Percentiles rank a stretch among this genome's conserved stretches.
These are phyloP conservation scores for Eragrostis tef DNA, from an alignment of 202 grass and related monocot genomes.

Conservation along the genomic window DNA sequence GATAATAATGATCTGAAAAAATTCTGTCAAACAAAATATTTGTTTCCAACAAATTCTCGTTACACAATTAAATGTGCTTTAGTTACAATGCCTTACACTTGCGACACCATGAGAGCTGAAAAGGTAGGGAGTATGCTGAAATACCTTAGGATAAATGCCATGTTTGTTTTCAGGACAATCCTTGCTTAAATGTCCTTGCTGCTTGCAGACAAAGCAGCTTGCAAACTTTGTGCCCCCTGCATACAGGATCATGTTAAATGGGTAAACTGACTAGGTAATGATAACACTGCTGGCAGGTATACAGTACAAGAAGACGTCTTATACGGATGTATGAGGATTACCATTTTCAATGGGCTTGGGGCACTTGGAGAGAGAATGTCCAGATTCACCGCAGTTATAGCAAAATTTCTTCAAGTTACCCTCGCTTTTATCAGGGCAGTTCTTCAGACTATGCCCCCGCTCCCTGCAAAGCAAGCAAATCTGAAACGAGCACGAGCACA, in stretches of 20 bases:
- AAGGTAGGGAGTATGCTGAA: conserved; percentile 20
- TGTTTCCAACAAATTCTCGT: not conserved
- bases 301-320: not conserved
- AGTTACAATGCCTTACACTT: conserved; percentile 12
- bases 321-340: conserved; percentile 35
- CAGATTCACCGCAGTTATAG: conserved; percentile 88
- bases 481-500: conserved; percentile 45
- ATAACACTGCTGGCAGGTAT: conserved; percentile 1
- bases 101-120: conserved; percentile 24
- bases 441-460: conserved; percentile 77
- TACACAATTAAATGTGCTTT: conserved; percentile 8
- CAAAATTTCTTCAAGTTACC: conserved; percentile 70
- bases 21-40: not conserved
- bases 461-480: conserved; percentile 91
- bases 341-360: conserved; percentile 77
- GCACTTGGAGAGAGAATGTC: conserved; percentile 85
- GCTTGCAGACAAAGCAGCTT: conserved; percentile 87
- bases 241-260: conserved; percentile 28
- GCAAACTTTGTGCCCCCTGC: conserved; percentile 93
- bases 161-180: conserved; percentile 80
- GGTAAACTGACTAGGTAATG: not conserved
- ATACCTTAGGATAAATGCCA: conserved; percentile 97
- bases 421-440: conserved; percentile 79
- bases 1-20: not conserved
- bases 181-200: conserved; percentile 84